A percentile compares a stretch with the other conserved stretches of the same genome.
Conservation (phyloP, 306 rosid species). For the Clitoria ternatea region DNA sequence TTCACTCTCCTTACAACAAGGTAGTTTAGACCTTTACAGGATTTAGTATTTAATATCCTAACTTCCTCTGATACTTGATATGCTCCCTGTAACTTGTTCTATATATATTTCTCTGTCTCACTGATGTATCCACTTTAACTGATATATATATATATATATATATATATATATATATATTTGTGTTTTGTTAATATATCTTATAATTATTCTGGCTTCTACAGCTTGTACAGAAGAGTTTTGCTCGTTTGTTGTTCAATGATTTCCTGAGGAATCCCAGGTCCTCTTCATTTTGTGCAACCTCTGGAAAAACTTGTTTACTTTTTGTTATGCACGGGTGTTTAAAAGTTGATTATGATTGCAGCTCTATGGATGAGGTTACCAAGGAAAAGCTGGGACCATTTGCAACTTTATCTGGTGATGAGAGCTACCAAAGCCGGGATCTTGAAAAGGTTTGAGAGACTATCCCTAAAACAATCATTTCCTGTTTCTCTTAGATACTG, state of each 20-base stretch:
- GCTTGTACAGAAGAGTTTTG: conserved; percentile 99
- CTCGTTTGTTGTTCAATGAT: conserved; percentile 78
- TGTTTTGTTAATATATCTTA: background rate
- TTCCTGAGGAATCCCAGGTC: conserved; percentile 76
- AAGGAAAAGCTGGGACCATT: conserved; percentile 82
- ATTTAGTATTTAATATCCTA: background rate
- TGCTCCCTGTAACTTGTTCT: conserved; percentile 2
- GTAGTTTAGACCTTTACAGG: conserved; percentile 37
- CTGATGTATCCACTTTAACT: background rate
- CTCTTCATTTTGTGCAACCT: conserved; percentile 17
- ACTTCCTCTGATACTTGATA: background rate
- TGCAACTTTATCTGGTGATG: conserved; percentile 61
- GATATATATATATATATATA: background rate
- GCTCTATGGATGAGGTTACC: conserved; percentile 67
- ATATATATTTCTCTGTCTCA: background rate
- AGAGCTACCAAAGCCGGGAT: conserved; percentile 94
- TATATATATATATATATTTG: background rate
- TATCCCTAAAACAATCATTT: conserved; percentile 4
- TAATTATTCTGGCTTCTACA: conserved; percentile 40
- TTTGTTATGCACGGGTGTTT: conserved; percentile 19
- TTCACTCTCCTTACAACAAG: conserved; percentile 99
- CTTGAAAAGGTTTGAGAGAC: conserved; percentile 78
- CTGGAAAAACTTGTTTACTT: conserved; percentile 7
- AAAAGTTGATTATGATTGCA: conserved; percentile 41
- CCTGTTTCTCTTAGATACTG: background rate